Percentiles rank a stretch among this genome's conserved stretches.
Evolutionary conservation across 495 filamentous ascomycete species (phyloP).

Genomic region (Penicillium flavigenum): DNA sequence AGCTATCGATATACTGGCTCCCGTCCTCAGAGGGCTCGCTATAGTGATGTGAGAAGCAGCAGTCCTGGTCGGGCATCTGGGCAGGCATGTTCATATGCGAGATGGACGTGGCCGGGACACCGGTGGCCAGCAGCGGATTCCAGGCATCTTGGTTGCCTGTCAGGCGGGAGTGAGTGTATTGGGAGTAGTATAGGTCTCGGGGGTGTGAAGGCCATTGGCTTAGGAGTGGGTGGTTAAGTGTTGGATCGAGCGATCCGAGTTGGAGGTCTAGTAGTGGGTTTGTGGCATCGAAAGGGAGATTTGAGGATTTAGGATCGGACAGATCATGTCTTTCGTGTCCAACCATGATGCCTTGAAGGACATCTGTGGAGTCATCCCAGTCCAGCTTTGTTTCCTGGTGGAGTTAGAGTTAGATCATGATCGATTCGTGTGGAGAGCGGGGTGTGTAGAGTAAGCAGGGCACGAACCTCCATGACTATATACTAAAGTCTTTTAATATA

Average conservation of each 20-base stretch:
- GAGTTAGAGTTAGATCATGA: conserved; percentile 11
- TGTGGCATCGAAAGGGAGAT: conserved; percentile 25
- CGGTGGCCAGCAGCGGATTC: conserved; percentile 40
- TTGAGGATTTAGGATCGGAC: conserved; percentile 18
- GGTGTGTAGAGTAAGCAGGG: not conserved
- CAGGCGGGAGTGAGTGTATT: conserved; percentile 29
- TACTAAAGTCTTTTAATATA: not conserved
- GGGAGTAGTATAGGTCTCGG: conserved; percentile 25
- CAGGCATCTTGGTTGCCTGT: conserved; percentile 38
- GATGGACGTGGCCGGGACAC: conserved; percentile 26
- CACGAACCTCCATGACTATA: conserved; percentile 25
- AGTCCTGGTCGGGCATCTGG: conserved; percentile 24
- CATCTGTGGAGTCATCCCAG: conserved; percentile 36
- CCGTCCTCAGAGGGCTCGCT: conserved; percentile 54
- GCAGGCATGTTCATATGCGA: conserved; percentile 22
- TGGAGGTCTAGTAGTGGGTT: conserved; percentile 35
- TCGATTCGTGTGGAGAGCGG: not conserved
- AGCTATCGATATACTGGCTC: conserved; percentile 48
- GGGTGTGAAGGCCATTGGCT: conserved; percentile 25
- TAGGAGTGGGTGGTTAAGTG: conserved; percentile 25
- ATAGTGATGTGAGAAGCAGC: conserved; percentile 31
- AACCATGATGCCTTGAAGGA: conserved; percentile 41
- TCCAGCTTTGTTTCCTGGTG: conserved; percentile 17
- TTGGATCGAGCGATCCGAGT: conserved; percentile 20
- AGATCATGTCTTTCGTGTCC: conserved; percentile 16